Conservation (phyloP, 2,329 filamentous ascomycete genomes). For the Scytalidium lignicola region DNA sequence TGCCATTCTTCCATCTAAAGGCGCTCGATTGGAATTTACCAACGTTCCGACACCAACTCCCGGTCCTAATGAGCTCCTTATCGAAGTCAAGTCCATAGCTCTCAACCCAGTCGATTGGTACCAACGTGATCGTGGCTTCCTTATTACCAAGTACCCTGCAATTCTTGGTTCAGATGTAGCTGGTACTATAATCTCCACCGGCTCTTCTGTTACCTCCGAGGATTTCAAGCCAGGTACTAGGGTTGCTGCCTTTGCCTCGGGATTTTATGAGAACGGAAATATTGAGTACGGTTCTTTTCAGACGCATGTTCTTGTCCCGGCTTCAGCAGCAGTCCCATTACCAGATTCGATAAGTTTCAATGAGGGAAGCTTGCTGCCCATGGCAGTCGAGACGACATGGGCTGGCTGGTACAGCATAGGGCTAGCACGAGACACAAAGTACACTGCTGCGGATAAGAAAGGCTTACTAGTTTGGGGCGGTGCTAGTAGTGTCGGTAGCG, state of each 20-base stretch:
- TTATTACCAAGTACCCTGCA: neutral
- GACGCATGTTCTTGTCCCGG: too few relatives aligned
- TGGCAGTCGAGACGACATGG: conserved; percentile 14
- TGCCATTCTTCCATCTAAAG: conserved; percentile 24
- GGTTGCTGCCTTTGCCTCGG: too few relatives aligned
- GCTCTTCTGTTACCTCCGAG: conserved; percentile 36
- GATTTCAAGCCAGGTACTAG: too few relatives aligned
- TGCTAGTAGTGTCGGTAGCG: neutral
- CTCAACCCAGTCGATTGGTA: conserved; percentile 34
- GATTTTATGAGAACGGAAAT: too few relatives aligned
- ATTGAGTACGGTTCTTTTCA: too few relatives aligned
- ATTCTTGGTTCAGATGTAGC: conserved; percentile 50
- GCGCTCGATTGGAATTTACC: conserved; percentile 20
- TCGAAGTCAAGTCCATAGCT: conserved; percentile 30
- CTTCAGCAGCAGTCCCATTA: too few relatives aligned
- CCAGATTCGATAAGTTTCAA: too few relatives aligned
- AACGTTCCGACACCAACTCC: conserved; percentile 17
- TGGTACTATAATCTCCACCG: conserved; percentile 41
- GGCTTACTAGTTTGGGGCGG: neutral
- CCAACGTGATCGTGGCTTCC: neutral
- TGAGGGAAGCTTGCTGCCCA: too few relatives aligned
- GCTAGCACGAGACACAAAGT: too few relatives aligned
- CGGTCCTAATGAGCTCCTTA: conserved; percentile 26
- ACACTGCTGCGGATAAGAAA: neutral
- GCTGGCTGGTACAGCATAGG: neutral